A percentile compares a stretch with the other conserved stretches of the same genome.
Conservation (phyloP, 345 rosid genomes). For the Crucihimalaya himalaica region DNA sequence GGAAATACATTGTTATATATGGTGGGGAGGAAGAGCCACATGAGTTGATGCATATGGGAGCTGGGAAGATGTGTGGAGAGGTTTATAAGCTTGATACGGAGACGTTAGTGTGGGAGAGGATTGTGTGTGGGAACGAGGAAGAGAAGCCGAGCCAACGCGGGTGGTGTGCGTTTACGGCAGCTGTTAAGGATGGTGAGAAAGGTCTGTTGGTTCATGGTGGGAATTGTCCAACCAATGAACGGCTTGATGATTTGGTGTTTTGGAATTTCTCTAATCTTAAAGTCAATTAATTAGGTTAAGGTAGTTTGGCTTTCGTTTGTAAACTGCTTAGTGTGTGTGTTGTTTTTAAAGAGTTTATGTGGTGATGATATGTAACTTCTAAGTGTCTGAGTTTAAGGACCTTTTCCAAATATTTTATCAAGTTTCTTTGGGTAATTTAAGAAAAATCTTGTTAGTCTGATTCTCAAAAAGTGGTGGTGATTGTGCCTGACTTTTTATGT, state of each 20-base stretch:
- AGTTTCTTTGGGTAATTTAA: not conserved
- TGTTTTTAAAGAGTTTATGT: not conserved
- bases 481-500: no score
- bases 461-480: not conserved
- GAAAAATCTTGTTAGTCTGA: not conserved
- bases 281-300: not conserved
- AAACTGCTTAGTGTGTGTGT: not conserved
- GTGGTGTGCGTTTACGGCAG: slow-evolving; percentile 34
- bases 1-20: slow-evolving; percentile 36
- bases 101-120: slow-evolving; percentile 39
- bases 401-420: not conserved
- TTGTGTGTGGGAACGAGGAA: slow-evolving; percentile 14
- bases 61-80: slow-evolving; percentile 33
- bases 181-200: slow-evolving; percentile 32
- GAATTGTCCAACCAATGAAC: slow-evolving; percentile 37
- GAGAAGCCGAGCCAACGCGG: slow-evolving; percentile 31
- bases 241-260: slow-evolving; percentile 42
- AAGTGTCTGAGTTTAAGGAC: slow-evolving; percentile 7
- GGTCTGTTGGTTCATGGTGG: slow-evolving; percentile 42
- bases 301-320: not conserved
- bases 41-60: slow-evolving; percentile 44
- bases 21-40: slow-evolving; percentile 44
- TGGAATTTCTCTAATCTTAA: slow-evolving; percentile 21
- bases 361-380: not conserved
- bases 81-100: slow-evolving; percentile 38